Conservation (phyloP, 176 grass and related monocot genomes). For the Musa acuminata region DNA sequence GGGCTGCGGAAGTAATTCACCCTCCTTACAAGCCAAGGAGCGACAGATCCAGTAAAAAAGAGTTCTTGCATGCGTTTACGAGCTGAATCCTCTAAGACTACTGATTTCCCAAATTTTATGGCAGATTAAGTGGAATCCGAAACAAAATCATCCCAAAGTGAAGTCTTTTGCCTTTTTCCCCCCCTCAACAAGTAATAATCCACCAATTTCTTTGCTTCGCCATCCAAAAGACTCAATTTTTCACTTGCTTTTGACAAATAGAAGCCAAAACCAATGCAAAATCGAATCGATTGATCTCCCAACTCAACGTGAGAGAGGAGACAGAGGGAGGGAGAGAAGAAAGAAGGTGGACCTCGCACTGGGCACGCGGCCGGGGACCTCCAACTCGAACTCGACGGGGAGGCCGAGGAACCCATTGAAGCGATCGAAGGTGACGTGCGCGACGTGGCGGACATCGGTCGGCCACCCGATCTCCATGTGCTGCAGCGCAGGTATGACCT, state of each 20-base stretch:
- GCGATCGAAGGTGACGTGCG: slow-evolving; percentile 93
- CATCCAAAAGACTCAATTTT: background rate
- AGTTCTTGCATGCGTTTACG: background rate
- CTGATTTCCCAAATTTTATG: background rate
- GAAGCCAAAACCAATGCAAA: no score
- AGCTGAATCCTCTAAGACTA: background rate
- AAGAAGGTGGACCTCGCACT: slow-evolving; percentile 20
- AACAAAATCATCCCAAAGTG: no score
- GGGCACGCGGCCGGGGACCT: slow-evolving; percentile 66
- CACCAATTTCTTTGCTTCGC: background rate
- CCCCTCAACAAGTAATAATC: background rate
- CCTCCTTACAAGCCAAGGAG: no score
- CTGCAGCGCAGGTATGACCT: background rate
- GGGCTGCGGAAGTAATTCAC: no score
- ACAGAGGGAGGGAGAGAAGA: no score
- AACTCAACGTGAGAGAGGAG: background rate
- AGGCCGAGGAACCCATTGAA: slow-evolving; percentile 89
- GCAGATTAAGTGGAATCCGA: background rate
- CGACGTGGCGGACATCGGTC: slow-evolving; percentile 80
- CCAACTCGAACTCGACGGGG: slow-evolving; percentile 80
- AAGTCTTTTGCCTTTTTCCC: no score
- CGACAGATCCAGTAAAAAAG: background rate
- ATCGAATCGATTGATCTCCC: no score
- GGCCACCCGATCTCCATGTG: slow-evolving; percentile 4
- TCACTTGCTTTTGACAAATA: background rate